Conservation (phyloP, 1,284 basidiomycete genomes). For the Wallemia mellicola region DNA sequence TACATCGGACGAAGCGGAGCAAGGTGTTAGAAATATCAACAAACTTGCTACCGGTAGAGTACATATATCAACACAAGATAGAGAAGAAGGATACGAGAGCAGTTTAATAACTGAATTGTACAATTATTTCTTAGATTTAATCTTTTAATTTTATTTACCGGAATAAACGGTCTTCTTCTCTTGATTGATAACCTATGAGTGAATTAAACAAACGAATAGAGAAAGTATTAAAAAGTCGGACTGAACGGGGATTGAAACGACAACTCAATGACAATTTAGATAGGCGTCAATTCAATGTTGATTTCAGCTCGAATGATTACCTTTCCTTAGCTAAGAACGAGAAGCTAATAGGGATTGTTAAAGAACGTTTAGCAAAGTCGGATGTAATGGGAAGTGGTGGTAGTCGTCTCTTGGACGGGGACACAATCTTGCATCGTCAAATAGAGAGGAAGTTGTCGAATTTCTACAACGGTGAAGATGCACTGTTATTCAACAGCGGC, state of each 20-base stretch:
- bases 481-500: slow-evolving; percentile 74
- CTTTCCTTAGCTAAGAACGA: slow-evolving; percentile 44
- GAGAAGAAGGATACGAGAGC: not conserved
- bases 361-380: slow-evolving; percentile 25
- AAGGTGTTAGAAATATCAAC: too few species aligned
- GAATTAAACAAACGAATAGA: not conserved
- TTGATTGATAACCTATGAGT: not conserved
- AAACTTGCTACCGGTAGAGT: too few species aligned
- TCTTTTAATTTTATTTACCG: not conserved
- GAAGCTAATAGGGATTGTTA: slow-evolving; percentile 26
- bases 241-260: not conserved
- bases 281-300: not conserved
- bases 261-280: not conserved
- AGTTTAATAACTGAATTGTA: not conserved
- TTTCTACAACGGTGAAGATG: slow-evolving; percentile 35
- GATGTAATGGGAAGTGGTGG: slow-evolving; percentile 59
- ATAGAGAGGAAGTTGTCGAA: slow-evolving; percentile 34
- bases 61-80: not conserved
- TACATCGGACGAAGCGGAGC: not conserved
- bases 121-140: not conserved
- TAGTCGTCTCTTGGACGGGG: slow-evolving; percentile 58
- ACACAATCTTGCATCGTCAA: slow-evolving; percentile 30
- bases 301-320: slow-evolving; percentile 28
- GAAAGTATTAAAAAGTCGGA: not conserved
- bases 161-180: not conserved